Percentiles rank a stretch among this genome's conserved stretches.
Conservation (phyloP, 2,329 filamentous ascomycete species). For the Colletotrichum tamarilloi region DNA sequence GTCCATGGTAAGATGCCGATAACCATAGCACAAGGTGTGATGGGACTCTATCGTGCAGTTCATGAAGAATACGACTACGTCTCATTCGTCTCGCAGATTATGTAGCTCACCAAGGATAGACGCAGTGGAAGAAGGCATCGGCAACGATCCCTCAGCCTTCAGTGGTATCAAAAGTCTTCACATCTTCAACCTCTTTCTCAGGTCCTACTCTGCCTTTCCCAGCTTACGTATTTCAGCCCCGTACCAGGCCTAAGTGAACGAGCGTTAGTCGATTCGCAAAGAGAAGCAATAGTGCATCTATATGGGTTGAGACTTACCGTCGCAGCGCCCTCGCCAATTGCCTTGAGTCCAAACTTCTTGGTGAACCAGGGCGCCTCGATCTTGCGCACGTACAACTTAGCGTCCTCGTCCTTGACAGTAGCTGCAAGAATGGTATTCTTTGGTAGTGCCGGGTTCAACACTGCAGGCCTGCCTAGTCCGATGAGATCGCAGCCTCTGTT, state of each 20-base stretch:
- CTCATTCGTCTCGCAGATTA: too few species aligned
- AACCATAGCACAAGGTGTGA: too few species aligned
- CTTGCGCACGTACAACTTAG: conserved; percentile 44
- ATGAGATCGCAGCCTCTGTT: conserved; percentile 54
- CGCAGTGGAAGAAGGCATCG: too few species aligned
- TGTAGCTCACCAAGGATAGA: too few species aligned
- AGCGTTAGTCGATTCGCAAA: not conserved
- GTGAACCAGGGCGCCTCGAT: conserved; percentile 39
- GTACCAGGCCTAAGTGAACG: conserved; percentile 23
- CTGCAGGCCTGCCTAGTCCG: conserved; percentile 52
- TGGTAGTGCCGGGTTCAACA: conserved; percentile 51
- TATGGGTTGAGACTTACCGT: conserved; percentile 34
- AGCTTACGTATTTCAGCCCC: conserved; percentile 22
- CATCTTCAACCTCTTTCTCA: not conserved
- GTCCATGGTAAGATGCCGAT: too few species aligned
- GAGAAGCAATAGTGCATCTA: too few species aligned
- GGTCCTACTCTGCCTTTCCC: not conserved
- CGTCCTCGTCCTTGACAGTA: conserved; percentile 47
- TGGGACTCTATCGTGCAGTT: too few species aligned
- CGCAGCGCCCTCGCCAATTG: conserved; percentile 39
- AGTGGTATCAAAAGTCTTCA: too few species aligned
- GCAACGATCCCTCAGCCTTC: too few species aligned
- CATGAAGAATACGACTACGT: too few species aligned
- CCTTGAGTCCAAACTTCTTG: conserved; percentile 38
- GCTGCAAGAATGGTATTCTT: conserved; percentile 48